Base-by-base conservation (phyloP, 2,329 filamentous ascomycete species). In the Xylaria sp. region DNA sequence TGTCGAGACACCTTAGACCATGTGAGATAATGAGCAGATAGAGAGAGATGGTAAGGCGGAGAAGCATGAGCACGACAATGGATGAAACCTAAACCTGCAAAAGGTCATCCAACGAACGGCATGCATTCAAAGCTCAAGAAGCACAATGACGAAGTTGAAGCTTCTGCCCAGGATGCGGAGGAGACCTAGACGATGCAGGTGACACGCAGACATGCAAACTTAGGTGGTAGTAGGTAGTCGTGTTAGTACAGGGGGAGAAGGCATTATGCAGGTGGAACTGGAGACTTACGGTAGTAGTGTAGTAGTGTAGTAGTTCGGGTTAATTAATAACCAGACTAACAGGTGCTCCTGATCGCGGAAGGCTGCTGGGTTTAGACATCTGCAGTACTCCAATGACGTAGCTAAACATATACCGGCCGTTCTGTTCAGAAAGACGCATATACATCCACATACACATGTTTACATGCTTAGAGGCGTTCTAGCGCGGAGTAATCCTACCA, bases 61-160 rank as follows among this genome's bases (percentile, higher is more conserved):
- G 46, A 44, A 15, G 25, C 18, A 63, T 32, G 37, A 41, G 20
- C 25, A 57, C 54, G 20, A 41, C 12, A 20, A 58, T 56, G 25
- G 20, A 51, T 23, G 25, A 46, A 59, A 50, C 28, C 39, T 13
- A 32, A 37, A 15, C 37, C 20, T 48, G 54, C 18, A 48, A 46
- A n/a, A 50, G 39, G 39, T 41, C 48, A 44, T 25, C 39, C 58
- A 44, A 41, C 23, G 12, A 32, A 51, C 15, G 23, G 59, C 39
- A 34, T 23, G 39, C 59, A 28, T 44, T 46, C 55, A 18, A 52
- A 37, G 63, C 10, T 25, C 39, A 41, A 52, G 63, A 72, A 68
- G 70, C 68, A 72, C 70, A 66, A 72, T 72, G 70, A 72, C 70
- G 70, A 65, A 62, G 57, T 72, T 65, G 64, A 65, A 66, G 61